These are phyloP conservation scores for Rhizopus arrhizus DNA, from an alignment of 371 early-diverging fungal genomes.

Conservation along the genomic window DNA sequence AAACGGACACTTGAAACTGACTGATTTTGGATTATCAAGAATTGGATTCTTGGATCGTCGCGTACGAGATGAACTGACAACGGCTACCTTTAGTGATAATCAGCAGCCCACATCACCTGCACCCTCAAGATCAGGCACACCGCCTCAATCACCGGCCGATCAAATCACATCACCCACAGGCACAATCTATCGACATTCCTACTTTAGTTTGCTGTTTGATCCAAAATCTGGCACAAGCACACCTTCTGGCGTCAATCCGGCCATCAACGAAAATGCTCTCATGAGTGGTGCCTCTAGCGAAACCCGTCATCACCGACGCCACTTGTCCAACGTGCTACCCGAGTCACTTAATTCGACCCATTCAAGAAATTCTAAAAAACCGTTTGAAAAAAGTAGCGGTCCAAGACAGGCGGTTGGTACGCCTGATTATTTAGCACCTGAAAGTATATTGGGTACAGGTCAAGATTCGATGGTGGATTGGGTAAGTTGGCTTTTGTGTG, in stretches of 20 bases:
- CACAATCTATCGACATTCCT: slow-evolving; percentile 33
- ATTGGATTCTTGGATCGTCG: slow-evolving; percentile 85
- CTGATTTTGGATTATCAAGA: slow-evolving; percentile 93
- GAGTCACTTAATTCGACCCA: not conserved
- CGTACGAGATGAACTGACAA: slow-evolving; percentile 60
- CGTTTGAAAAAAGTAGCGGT: not conserved
- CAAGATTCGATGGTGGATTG: slow-evolving; percentile 90
- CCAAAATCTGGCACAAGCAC: not conserved
- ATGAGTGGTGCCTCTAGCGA: not conserved
- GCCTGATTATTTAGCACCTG: slow-evolving; percentile 97
- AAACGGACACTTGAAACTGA: slow-evolving; percentile 90
- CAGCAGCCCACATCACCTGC: slow-evolving; percentile 42
- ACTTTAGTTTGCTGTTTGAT: slow-evolving; percentile 49
- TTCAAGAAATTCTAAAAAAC: not conserved
- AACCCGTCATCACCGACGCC: not conserved
- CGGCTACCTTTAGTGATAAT: not conserved
- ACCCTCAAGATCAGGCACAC: slow-evolving; percentile 47
- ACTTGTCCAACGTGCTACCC: not conserved
- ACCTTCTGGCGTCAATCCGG: not conserved
- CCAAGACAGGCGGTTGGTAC: slow-evolving; percentile 77
- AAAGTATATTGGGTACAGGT: slow-evolving; percentile 84
- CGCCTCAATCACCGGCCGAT: slow-evolving; percentile 27
- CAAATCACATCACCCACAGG: not conserved
- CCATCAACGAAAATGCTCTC: no score
- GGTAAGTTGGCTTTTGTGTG: slow-evolving; percentile 21